Evolutionary conservation across 2,329 filamentous ascomycete species (phyloP).

Genomic region (Harringtonia aguacate): DNA sequence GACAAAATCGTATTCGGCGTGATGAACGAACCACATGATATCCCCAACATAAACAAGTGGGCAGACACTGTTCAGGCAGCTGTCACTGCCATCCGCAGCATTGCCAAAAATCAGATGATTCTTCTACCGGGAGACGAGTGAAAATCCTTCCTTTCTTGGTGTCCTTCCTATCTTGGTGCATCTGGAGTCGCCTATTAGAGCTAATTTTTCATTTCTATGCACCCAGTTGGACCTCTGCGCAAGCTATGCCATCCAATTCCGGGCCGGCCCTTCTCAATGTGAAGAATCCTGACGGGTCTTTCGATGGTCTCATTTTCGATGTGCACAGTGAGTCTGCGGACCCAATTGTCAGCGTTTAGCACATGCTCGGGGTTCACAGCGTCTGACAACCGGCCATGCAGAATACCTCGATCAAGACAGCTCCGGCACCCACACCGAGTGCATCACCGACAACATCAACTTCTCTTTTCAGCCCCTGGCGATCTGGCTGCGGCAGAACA

Average conservation of each 20-base stretch:
- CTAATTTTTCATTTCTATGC: too few relatives aligned
- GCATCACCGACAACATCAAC: constrained; percentile 33
- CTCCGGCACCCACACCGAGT: constrained; percentile 39
- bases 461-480: constrained; percentile 20
- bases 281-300: constrained; percentile 46
- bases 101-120: constrained; percentile 52
- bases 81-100: constrained; percentile 54
- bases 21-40: constrained; percentile 59
- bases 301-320: constrained; percentile 42
- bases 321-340: constrained; percentile 36
- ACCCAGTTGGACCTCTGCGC: constrained; percentile 35
- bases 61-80: constrained; percentile 47
- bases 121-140: constrained; percentile 55
- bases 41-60: constrained; percentile 42
- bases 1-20: constrained; percentile 49
- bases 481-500: constrained; percentile 20
- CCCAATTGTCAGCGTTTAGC: not conserved
- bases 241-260: constrained; percentile 12
- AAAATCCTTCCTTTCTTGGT: not conserved
- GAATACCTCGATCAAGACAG: constrained; percentile 48
- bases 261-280: constrained; percentile 29
- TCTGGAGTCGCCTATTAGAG: too few relatives aligned
- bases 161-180: too few relatives aligned
- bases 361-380: too few relatives aligned
- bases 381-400: too few relatives aligned